These are phyloP conservation scores for Juncus effusus DNA, from an alignment of 176 grass and related monocot genomes.

Conservation along the genomic window DNA sequence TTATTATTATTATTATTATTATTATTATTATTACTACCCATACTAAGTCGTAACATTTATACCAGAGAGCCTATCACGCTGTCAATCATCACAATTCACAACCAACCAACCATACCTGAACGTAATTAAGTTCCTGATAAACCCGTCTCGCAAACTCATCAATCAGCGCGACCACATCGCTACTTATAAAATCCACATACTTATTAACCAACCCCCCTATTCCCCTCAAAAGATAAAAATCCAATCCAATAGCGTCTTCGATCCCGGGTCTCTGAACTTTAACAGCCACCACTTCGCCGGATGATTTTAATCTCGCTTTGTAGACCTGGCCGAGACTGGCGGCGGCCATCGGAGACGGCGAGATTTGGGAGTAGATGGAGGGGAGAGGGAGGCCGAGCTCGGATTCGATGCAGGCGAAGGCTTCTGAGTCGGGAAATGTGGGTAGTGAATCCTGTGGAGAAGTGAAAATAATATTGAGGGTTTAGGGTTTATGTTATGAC, in stretches of 20 bases:
- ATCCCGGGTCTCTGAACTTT: constrained; percentile 89
- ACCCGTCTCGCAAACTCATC: constrained; percentile 92
- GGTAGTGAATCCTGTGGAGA: constrained; percentile 81
- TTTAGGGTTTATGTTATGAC: no score
- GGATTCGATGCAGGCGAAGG: constrained; percentile 84
- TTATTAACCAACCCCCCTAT: constrained; percentile 82
- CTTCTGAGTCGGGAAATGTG: constrained; percentile 85
- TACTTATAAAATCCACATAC: constrained; percentile 73
- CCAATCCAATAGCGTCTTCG: constrained; percentile 85
- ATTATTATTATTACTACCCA: no score
- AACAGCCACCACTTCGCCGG: constrained; percentile 63
- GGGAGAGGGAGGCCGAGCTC: constrained; percentile 73
- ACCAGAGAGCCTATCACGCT: no score
- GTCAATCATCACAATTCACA: no score
- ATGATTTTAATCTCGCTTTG: constrained; percentile 77
- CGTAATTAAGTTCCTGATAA: constrained; percentile 98
- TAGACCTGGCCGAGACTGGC: constrained; percentile 98
- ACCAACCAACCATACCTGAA: constrained; percentile 52
- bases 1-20: no score
- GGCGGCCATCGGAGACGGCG: constrained; percentile 83
- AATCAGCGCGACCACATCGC: constrained; percentile 77
- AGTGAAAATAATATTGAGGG: background rate
- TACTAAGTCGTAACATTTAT: no score
- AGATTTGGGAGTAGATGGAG: constrained; percentile 66
- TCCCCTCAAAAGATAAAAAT: constrained; percentile 86